These are phyloP conservation scores for Aristolochia contorta DNA, from an alignment of 164 flowering plant genomes.

Conservation along the genomic window DNA sequence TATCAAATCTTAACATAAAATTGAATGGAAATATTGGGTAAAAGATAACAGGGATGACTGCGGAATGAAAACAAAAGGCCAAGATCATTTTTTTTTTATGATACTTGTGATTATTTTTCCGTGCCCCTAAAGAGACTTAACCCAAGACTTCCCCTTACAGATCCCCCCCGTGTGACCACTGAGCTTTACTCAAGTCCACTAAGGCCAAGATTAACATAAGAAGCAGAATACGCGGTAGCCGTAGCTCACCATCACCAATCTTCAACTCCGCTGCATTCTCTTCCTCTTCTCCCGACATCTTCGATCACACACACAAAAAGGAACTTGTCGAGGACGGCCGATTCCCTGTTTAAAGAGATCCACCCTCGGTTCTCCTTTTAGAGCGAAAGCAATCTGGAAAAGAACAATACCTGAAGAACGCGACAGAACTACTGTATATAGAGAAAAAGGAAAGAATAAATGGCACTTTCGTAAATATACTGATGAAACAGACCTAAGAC, in stretches of 20 bases:
- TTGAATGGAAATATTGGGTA: not conserved
- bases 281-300: conserved; percentile 93
- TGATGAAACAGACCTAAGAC: not conserved
- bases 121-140: no score
- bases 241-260: conserved; percentile 72
- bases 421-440: not conserved
- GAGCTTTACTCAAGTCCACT: no score
- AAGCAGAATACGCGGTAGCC: conserved; percentile 1
- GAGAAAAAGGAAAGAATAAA: not conserved
- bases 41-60: not conserved
- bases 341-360: no score
- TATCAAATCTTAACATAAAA: not conserved
- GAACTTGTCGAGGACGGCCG: no score
- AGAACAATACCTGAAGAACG: not conserved
- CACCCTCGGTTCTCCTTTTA: not conserved
- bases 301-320: not conserved
- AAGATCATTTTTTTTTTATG: no score
- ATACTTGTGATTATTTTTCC: no score
- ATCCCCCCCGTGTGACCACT: no score
- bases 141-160: no score
- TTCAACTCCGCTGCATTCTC: conserved; percentile 98
- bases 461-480: not conserved
- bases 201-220: not conserved
- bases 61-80: not conserved
- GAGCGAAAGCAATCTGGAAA: not conserved